These are phyloP conservation scores for Amoeboaphelidium protococcarum DNA, from an alignment of 371 early-diverging fungal genomes.

Conservation along the genomic window DNA sequence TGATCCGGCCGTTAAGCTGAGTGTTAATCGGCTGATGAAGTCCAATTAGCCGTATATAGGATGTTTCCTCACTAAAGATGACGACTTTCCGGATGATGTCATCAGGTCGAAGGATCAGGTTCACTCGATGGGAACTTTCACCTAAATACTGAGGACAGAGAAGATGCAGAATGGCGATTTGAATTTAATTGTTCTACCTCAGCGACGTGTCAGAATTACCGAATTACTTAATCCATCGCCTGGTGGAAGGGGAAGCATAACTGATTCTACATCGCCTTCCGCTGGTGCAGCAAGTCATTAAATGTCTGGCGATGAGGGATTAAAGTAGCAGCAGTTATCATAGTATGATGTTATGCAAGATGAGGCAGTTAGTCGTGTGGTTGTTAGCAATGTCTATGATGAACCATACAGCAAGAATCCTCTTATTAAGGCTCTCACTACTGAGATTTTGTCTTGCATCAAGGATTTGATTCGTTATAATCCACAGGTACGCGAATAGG, in stretches of 20 bases:
- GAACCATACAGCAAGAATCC: slow-evolving; percentile 53
- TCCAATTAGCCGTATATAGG: slow-evolving; percentile 78
- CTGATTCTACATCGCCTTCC: too few relatives aligned
- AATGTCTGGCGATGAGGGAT: too few relatives aligned
- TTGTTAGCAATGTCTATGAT: slow-evolving; percentile 31
- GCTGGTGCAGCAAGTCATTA: too few relatives aligned
- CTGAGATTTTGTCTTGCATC: slow-evolving; percentile 78
- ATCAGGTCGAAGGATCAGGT: slow-evolving; percentile 45
- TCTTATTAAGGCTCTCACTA: slow-evolving; percentile 69
- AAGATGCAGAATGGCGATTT: slow-evolving; percentile 35
- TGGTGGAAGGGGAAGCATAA: too few relatives aligned
- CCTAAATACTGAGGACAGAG: slow-evolving; percentile 68
- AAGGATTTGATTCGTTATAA: slow-evolving; percentile 79
- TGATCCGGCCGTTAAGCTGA: background rate
- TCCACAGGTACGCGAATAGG: slow-evolving; percentile 83
- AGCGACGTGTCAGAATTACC: slow-evolving; percentile 57
- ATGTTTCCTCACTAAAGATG: slow-evolving; percentile 37
- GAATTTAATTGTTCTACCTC: slow-evolving; percentile 80
- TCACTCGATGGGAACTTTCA: slow-evolving; percentile 77
- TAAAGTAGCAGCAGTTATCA: too few relatives aligned
- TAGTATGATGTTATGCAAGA: too few relatives aligned
- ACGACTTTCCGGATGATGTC: slow-evolving; percentile 29
- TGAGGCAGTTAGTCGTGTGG: background rate
- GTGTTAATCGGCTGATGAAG: slow-evolving; percentile 38
- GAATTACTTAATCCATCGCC: slow-evolving; percentile 32